Evolutionary conservation across 139 green algal species (phyloP), one percentile per base, ranked within the genome.

Genomic region (Deuterostichococcus epilithicus): DNA sequence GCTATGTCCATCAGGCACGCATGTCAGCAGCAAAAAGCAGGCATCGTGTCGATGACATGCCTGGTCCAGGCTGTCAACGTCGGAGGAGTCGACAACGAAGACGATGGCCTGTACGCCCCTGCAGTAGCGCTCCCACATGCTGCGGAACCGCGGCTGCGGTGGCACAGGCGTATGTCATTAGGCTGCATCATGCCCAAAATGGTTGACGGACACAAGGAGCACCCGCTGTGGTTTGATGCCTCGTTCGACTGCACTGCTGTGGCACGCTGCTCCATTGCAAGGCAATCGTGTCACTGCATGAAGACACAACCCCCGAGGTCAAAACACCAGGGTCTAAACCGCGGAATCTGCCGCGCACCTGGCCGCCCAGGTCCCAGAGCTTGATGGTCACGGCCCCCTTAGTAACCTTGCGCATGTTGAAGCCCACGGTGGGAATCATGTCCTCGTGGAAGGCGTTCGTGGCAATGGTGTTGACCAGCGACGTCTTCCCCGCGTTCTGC

Each of bases 41-140:
- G 13, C 42, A 52, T 8, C 42, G 28, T 81, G 79, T 92, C 88
- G 35, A 67, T 63, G n/a, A n/a, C 74, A 74, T 0, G 93, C 86
- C 15, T 86, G 81, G 25, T 94, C 83, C 20, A 98, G 75, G 3
- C 45, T 80, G 75, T 96, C 95, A 38, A 87, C 67, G 84, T 99
- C 96, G n/a, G 93, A 85, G 13, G 93, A 77, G 78, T 99, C 96
- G 25, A 99, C 93, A n/a, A 99, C 95, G 72, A 91, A 97, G 38
- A 99, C 96, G 25, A 99, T 97, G 26, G 90, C 92, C 70, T 97
- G 91, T 74, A 99, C 95, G 20, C 96, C 96, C 22, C 96, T 84
- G 87, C 95, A 99, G 83, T 99, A 99, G 2, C 96, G 88, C 89
- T 99, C 96, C 96, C 96, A 99, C 88, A 99, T 95, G 73, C 80